These are phyloP conservation scores for Escovopsis sp. DNA, from an alignment of 2,329 filamentous ascomycete species.

Conservation along the genomic window DNA sequence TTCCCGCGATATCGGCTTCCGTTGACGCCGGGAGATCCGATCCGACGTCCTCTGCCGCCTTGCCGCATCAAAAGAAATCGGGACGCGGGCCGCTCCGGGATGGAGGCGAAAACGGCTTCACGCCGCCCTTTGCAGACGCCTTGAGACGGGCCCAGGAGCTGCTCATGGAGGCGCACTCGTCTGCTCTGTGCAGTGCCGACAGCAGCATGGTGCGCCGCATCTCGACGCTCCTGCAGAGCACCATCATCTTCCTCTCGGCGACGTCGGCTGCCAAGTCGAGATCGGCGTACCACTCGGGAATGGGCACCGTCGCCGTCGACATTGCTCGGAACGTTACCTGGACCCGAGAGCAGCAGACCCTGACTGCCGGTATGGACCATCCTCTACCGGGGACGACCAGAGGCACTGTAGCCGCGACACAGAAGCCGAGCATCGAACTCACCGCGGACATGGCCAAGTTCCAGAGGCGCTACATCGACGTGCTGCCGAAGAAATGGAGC, in stretches of 20 bases:
- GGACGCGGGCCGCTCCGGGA: no score
- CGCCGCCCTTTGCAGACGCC: constrained; percentile 38
- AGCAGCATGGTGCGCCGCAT: constrained; percentile 47
- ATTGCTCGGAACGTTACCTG: constrained; percentile 55
- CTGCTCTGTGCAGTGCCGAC: constrained; percentile 38
- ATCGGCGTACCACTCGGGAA: constrained; percentile 34
- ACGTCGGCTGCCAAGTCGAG: constrained; percentile 34
- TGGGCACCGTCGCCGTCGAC: constrained; percentile 52
- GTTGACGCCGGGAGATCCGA: constrained; percentile 24
- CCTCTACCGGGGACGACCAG: constrained; percentile 4
- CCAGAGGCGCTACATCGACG: constrained; percentile 68
- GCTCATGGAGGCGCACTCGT: constrained; percentile 47
- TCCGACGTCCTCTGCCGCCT: constrained; percentile 19
- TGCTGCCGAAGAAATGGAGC: constrained; percentile 71
- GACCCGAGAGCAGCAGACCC: constrained; percentile 46
- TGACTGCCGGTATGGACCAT: constrained; percentile 6
- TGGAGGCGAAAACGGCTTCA: constrained; percentile 7
- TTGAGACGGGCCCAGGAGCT: constrained; percentile 52
- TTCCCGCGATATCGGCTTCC: constrained; percentile 49
- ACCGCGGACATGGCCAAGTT: constrained; percentile 47
- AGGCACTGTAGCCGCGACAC: constrained; percentile 15
- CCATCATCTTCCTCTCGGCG: constrained; percentile 51
- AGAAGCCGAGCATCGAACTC: constrained; percentile 30
- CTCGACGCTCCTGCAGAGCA: constrained; percentile 48
- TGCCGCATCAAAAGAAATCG: constrained; percentile 19